Base-by-base conservation (phyloP, 2,329 filamentous ascomycete species). In the Ophiostoma ips region DNA sequence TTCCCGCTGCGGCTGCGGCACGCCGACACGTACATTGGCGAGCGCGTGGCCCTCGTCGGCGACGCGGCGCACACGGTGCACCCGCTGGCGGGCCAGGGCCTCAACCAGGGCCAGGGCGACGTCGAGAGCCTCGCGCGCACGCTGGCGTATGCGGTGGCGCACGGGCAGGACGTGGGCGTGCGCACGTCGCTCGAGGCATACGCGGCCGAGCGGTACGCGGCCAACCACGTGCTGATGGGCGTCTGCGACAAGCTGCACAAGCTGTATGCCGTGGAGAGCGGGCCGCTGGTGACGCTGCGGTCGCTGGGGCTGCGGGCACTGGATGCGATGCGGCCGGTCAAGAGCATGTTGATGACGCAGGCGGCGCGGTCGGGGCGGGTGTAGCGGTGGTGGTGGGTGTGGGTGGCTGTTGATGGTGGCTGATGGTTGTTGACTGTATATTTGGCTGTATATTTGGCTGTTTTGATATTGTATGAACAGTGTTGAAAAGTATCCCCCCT, bases 41-140 rank as follows among this genome's bases (percentile, higher is more conserved):
- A 95, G 60, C 83, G 92, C n/a, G 72, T 95, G 9, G 92, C 89
- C 1, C 76, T 98, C 1, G 79, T 98, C 34, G 92, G 92, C 53
- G 92, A 98, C 57, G 92, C 92, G 1, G 92, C 92, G 8, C 92
- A 98, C 64, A 94, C 89, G 1, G 81, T 95, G 56, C 92, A 98
- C 64, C 92, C 92, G 0, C 80, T 98, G 4, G 92, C 87, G 1
- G 92, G 92, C 1, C 92, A 96, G 65, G 92, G 92, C 1, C 72
- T 98, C 13, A 98, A 98, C 62, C 84, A 94, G 59, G 92, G 92
- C 1, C 83, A 96, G 55, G 88, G 80, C 16, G 92, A 98, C 62
- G 84, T 92, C 1, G 81, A 87, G 59, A 83, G 84, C 49, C 76
- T 98, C 0, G 79, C 81, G 7, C 75, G 73, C 55, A 81, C 81